Evolutionary conservation across 1,139 yeast genomes (phyloP).

Genomic region (Schwanniomyces etchellsii): DNA sequence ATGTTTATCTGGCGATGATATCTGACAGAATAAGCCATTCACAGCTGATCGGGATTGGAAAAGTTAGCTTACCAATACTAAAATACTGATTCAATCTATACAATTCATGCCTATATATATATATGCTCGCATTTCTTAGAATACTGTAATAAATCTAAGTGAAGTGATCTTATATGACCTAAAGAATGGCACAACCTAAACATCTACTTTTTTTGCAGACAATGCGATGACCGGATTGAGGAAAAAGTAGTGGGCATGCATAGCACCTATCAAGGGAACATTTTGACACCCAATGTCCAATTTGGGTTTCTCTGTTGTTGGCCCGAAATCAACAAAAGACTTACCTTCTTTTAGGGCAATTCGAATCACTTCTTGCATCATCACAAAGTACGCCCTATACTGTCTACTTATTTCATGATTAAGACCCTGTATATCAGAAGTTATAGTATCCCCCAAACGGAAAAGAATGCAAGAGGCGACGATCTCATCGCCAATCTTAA

Average conservation of each 20-base stretch:
- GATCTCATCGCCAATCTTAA: constrained; percentile 27
- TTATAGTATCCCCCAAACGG: constrained; percentile 38
- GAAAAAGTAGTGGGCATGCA: constrained; percentile 10
- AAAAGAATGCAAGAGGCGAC: constrained; percentile 40
- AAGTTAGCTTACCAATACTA: too few species aligned
- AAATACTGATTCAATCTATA: too few species aligned
- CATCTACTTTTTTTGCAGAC: background rate
- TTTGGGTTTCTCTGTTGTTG: constrained; percentile 32
- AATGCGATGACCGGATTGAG: background rate
- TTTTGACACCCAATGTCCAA: constrained; percentile 34
- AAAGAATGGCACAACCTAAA: too few species aligned
- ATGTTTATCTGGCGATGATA: too few species aligned
- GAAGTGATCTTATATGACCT: too few species aligned
- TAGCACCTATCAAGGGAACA: constrained; percentile 30
- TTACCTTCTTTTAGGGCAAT: constrained; percentile 34
- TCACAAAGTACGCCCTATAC: constrained; percentile 40
- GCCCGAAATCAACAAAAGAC: constrained; percentile 38
- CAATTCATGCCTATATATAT: too few species aligned
- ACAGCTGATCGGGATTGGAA: too few species aligned
- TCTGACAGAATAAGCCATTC: too few species aligned
- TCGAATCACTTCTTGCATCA: constrained; percentile 42
- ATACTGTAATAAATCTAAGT: too few species aligned
- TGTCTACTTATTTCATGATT: constrained; percentile 34
- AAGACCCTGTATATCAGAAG: constrained; percentile 40
- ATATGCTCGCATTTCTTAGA: too few species aligned